These are phyloP conservation scores for Pseudophaeomoniella oleicola DNA, from an alignment of 2,329 filamentous ascomycete genomes.

Conservation along the genomic window DNA sequence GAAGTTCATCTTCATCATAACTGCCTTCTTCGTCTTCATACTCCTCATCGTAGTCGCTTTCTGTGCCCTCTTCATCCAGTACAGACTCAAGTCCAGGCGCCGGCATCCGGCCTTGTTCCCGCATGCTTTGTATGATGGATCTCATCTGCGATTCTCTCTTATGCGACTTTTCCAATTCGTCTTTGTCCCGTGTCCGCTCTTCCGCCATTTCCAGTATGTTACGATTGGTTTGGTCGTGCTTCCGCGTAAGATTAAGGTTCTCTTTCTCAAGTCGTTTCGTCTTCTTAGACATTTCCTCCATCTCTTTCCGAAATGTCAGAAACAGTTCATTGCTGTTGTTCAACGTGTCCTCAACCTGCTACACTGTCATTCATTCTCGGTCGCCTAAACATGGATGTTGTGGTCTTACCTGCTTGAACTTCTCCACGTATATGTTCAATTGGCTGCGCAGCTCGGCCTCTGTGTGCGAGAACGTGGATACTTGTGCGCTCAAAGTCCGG, in stretches of 20 bases:
- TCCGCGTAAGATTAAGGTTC: conserved; percentile 77
- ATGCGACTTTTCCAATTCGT: conserved; percentile 63
- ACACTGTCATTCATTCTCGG: conserved; percentile 30
- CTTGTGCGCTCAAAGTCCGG: conserved; percentile 75
- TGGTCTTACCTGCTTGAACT: conserved; percentile 87
- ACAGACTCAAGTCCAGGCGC: conserved; percentile 49
- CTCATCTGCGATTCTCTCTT: conserved; percentile 84
- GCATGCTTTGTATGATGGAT: conserved; percentile 91
- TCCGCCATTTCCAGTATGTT: conserved; percentile 98
- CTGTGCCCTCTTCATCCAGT: conserved; percentile 32
- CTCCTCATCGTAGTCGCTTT: conserved; percentile 38
- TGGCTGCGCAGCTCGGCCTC: conserved; percentile 88
- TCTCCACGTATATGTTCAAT: conserved; percentile 96
- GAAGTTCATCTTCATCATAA: conserved; percentile 42
- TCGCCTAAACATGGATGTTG: conserved; percentile 6
- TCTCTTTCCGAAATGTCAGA: conserved; percentile 92
- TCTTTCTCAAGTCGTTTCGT: conserved; percentile 95
- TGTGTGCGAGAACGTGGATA: conserved; percentile 90
- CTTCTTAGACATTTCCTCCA: conserved; percentile 99
- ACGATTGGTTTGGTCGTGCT: conserved; percentile 83
- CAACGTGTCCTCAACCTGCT: conserved; percentile 90
- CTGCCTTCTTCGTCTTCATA: conserved; percentile 47
- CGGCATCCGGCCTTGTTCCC: conserved; percentile 74
- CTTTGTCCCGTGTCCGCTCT: conserved; percentile 63
- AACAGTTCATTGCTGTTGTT: conserved; percentile 98